Base-by-base conservation (phyloP, 495 filamentous ascomycete species). In the Penicillium maclennaniae region DNA sequence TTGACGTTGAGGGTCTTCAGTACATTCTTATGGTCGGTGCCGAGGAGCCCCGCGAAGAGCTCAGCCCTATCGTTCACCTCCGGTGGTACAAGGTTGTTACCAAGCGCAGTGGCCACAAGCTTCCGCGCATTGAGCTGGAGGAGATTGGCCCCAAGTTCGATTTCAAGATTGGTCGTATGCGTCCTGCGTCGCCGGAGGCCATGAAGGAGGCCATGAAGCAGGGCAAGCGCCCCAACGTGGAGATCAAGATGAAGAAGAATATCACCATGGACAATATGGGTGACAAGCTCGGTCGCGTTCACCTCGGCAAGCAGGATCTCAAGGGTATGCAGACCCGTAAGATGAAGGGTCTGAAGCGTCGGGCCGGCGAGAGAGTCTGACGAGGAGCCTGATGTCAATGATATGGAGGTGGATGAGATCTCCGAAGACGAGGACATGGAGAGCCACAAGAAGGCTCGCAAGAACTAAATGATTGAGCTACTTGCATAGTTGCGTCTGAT, bases 271-370 rank as follows among this genome's bases (percentile, higher is more conserved):
- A 97, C 67, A 71, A 85, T 40, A 87, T 98, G 55, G 93, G 95
- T 66, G 95, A 98, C 67, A 97, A 97, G 83, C 74, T 97, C 47
- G 93, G 95, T 48, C 82, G 91, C 50, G 90, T 98, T 49, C 95
- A 98, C 74, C 70, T 93, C 25, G 89, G 87, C 65, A 91, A 88
- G 78, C 89, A 97, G 71, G 92, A 97, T 73, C 78, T 98, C 34
- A 78, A 75, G 53, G 80, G 85, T 54, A 68, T 98, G 71, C 93
- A 97, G 82, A 96, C 90, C 42, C 82, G 93, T 65, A 98, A 98
- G 85, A 97, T 98, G 92, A 98, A 98, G 83, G 93, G 93, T 52
- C 70, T 98, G 57, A 97, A 97, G 82, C 78, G 95, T 45, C 79
- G 79, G 23, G 77, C 82, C 19, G 83, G 76, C 3, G 77, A n/a